Evolutionary conservation across 2,329 filamentous ascomycete species (phyloP).

Genomic region (Xylariales sp.): DNA sequence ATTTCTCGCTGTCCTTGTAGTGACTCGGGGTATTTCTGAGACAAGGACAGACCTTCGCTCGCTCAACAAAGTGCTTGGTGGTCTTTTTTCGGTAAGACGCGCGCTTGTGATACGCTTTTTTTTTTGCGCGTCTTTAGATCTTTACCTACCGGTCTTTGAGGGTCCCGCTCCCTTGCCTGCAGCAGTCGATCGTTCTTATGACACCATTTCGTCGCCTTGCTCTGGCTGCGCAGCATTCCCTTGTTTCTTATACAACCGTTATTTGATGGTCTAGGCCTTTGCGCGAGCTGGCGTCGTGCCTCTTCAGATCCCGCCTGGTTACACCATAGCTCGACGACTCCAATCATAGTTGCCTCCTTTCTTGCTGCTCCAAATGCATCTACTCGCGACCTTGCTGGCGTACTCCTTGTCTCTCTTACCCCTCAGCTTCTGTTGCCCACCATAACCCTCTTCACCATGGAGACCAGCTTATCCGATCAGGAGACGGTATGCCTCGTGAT

Average conservation of each 20-base stretch:
- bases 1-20: too few relatives aligned
- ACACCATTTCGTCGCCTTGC: conserved; percentile 6
- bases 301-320: not conserved
- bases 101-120: conserved; percentile 7
- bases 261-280: conserved; percentile 1
- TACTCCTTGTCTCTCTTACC: conserved; percentile 20
- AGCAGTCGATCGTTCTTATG: conserved; percentile 2
- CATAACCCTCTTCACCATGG: conserved; percentile 29
- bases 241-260: conserved; percentile 8
- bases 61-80: conserved; percentile 1
- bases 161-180: conserved; percentile 2
- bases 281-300: too few relatives aligned
- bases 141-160: not conserved
- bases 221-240: conserved; percentile 2
- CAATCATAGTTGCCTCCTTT: conserved; percentile 7
- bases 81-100: conserved; percentile 4
- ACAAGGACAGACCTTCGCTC: conserved; percentile 5
- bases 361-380: conserved; percentile 27
- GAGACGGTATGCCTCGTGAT: conserved; percentile 49
- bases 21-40: too few relatives aligned
- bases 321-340: too few relatives aligned
- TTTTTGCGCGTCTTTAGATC: conserved; percentile 5
- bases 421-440: conserved; percentile 16
- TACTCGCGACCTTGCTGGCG: conserved; percentile 20
- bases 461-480: conserved; percentile 41